phyloP scores from a whole-genome alignment of 73 alveolate genomes.

The Tetrahymena elliotti region DNA sequence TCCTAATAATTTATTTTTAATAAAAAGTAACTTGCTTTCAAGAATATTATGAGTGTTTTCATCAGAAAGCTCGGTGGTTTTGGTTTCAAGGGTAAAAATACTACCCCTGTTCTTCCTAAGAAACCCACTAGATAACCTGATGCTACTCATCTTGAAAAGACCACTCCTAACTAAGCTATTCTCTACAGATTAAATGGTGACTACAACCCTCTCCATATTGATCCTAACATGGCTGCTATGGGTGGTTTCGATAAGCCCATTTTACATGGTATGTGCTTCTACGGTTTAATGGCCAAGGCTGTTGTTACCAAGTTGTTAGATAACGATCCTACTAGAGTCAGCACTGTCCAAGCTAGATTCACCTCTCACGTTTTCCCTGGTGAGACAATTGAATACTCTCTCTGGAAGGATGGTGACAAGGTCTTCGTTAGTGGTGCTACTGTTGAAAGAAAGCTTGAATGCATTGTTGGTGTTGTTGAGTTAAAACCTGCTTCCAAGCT shows the following conservation, averaged over 20 bases:
- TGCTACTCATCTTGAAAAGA: slow-evolving; percentile 37
- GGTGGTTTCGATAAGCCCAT: slow-evolving; percentile 83
- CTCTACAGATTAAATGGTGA: slow-evolving; percentile 74
- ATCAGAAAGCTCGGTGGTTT: slow-evolving; percentile 83
- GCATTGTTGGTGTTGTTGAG: slow-evolving; percentile 55
- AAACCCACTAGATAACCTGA: slow-evolving; percentile 72
- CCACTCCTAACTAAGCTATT: slow-evolving; percentile 64
- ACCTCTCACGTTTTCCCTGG: slow-evolving; percentile 85
- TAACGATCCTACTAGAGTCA: slow-evolving; percentile 44
- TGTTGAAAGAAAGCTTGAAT: slow-evolving; percentile 64
- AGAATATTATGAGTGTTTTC: slow-evolving; percentile 23
- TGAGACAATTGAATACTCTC: slow-evolving; percentile 60
- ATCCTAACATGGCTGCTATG: slow-evolving; percentile 72
- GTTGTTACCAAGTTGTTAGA: slow-evolving; percentile 47
- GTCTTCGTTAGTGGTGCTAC: slow-evolving; percentile 66
- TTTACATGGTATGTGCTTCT: slow-evolving; percentile 80
- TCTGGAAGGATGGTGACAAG: slow-evolving; percentile 70
- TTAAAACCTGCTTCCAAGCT: slow-evolving; percentile 7
- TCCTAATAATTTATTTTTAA: not conserved
- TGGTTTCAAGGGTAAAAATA: slow-evolving; percentile 56
- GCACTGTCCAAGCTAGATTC: slow-evolving; percentile 55
- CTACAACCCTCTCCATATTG: slow-evolving; percentile 72
- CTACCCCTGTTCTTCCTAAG: slow-evolving; percentile 34
- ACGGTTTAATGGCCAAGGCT: slow-evolving; percentile 66
- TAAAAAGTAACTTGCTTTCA: not conserved